Evolutionary conservation across 2,329 filamentous ascomycete genomes (phyloP), one percentile per base, ranked within the genome.

Genomic region (Mycosphaerella sp.): DNA sequence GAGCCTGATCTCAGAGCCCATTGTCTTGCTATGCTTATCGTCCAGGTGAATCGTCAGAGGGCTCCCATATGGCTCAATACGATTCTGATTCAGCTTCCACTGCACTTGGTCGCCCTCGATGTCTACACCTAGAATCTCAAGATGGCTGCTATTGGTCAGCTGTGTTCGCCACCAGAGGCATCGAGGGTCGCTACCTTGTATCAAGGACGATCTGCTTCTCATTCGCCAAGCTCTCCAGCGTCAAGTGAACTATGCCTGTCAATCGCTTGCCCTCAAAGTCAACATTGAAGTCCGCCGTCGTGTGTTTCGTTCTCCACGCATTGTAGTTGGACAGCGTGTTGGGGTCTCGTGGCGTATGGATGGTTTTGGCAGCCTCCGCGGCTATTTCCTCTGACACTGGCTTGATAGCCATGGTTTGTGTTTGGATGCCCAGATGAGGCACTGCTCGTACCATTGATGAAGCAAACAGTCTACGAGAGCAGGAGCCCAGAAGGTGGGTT

Each of bases 261-360:
- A 97, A 78, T 49, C 80, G 78, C 74, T 89, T 87, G 65, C 82
- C 77, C 54, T 86, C 80, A 68, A 97, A 98, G 64, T 95, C 83
- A 62, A 97, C 84, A 60, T 82, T 81, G 64, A 96, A 81, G 68
- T 86, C 82, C 52, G 87, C 86, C 16, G 81, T 84, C 16, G 89
- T 93, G 73, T 96, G 89, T 67, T 79, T 83, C 14, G 88, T 95
- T 55, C 81, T 77, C 83, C 89, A 96, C 50, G 85, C 83, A 69
- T 87, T 83, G 71, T 96, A 96, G 75, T 97, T 97, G 66, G 87
- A 86, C 53, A 93, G 73, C 21, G 93, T 96, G 69, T 89, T 94
- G 47, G 89, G 89, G 72, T 97, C 91, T 56, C 67, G 56, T 7
- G 60, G 64, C 34, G 62, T 53, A 42, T 67, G 64, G 12, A 68